Evolutionary conservation across 2,329 filamentous ascomycete genomes (phyloP), one percentile per base, ranked within the genome.

Genomic region (Alternaria rosae): DNA sequence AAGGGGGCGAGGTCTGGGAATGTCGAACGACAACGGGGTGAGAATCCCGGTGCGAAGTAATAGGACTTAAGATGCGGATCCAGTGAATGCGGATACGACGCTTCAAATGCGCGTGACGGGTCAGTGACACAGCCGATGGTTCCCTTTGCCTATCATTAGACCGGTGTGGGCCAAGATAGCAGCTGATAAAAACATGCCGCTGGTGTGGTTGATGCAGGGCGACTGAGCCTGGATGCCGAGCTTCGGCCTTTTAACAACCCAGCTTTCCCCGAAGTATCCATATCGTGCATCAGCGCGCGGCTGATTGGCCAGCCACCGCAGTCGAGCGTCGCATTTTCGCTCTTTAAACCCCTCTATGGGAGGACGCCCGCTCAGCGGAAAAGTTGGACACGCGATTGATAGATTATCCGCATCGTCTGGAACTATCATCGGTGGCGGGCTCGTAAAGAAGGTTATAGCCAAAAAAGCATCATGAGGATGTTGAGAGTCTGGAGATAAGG

Each of bases 71-170:
- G 58, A 66, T 70, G 71, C 69, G 64, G 69, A 66, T 60, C 59
- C 64, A 50, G 57, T 60, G 20, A 54, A 63, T 59, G 66, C 59
- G 62, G 62, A 62, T 42, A 59, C 48, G 53, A 55, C 47, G 47
- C 63, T 64, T 66, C 30, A 57, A 70, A 68, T 69, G 66, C 64
- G 66, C 59, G 59, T 68, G 67, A 68, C 65, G 61, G 62, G 44
- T 55, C 64, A 57, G 69, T 69, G 68, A 65, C 67, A 71, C 66
- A 68, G 65, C 69, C 70, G 72, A 73, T 71, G 68, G 64, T 48
- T 59, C 68, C 66, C 66, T 67, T 64, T 55, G 65, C 61, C 68
- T 71, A 72, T 71, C 70, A 65, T 51, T 48, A 57, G 48, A 47
- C 47, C 44, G 38, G 61, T 55, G 59, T 51, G 62, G 62, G 54